Evolutionary conservation across 192 early-diverging fungal genomes (phyloP), one percentile per base, ranked within the genome.

Genomic region (Geranomyces michiganensis): DNA sequence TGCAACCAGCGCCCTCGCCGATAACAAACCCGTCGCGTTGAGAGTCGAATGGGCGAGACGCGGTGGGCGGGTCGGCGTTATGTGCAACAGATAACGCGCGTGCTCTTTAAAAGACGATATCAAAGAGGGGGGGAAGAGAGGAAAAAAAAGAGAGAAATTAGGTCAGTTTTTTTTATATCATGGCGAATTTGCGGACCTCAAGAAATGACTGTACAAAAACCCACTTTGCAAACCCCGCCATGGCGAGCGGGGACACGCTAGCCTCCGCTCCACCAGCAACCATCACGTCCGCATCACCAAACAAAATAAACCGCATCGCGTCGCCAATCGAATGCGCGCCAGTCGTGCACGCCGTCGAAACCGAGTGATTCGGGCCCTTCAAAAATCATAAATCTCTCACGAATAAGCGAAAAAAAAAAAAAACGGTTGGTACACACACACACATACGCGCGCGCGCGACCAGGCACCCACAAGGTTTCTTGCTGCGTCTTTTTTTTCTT

Each of bases 261-360:
- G 95, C 86, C 76, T 98, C 96, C 1, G 92, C 78, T 12, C 92
- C 95, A 31, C 96, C 96, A 1, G 94, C 94, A 13, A 98, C 77
- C 92, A 98, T 96, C 6, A 98, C 94, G 77, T 96, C 93, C 7
- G 94, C 94, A 62, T 98, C 96, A 31, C 92, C 93, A 67, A 82
- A 93, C 49, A 89, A 84, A 71, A 98, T 98, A 72, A 95, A 96
- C 31, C 96, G 84, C 84, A 89, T 89, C 0, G 96, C 96, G 67
- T 98, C 96, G 26, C 95, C 96, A 31, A 98, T 88, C 0, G 96
- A 85, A 74, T 98, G 95, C 1, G 95, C 94, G 6, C 96, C 96
- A 5, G 96, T 96, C 1, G 96, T 93, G 70, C 96, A 98, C 0
- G 96, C 96, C 0, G 96, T 98, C 1, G 94, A 91, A 0, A 89